Conservation (phyloP, 2,329 filamentous ascomycete genomes). For the Phyllosticta citribraziliensis region DNA sequence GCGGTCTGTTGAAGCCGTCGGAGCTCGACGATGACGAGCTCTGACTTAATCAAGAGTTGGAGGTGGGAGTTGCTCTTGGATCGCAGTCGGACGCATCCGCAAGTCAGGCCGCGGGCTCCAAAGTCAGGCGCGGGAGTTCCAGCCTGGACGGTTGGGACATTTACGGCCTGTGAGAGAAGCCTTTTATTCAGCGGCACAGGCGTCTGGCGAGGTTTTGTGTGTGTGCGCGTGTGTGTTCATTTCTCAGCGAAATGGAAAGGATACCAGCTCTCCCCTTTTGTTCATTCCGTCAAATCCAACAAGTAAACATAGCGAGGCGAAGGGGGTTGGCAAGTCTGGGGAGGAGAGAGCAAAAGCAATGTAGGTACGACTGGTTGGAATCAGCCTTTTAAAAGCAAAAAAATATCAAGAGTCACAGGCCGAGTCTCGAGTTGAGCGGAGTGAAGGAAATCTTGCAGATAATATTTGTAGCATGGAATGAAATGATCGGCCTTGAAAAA, state of each 20-base stretch:
- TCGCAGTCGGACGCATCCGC: conserved; percentile 24
- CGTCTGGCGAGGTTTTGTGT: neutral
- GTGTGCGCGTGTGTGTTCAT: neutral
- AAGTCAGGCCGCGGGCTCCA: neutral
- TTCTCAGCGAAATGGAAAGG: conserved; percentile 8
- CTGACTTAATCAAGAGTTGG: conserved; percentile 56
- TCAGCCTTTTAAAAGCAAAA: neutral
- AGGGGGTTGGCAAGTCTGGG: neutral
- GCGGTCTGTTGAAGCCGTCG: conserved; percentile 92
- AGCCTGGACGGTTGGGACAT: conserved; percentile 55
- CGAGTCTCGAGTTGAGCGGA: neutral
- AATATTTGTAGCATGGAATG: neutral
- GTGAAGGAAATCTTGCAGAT: neutral
- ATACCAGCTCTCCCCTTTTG: conserved; percentile 11
- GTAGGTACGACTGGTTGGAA: neutral
- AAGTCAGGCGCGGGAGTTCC: conserved; percentile 9
- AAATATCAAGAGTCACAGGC: neutral
- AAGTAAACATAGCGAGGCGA: conserved; percentile 1
- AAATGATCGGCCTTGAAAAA: neutral
- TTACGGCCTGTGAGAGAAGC: conserved; percentile 44
- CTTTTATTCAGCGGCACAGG: neutral
- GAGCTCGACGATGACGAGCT: conserved; percentile 77
- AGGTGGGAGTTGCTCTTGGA: conserved; percentile 24
- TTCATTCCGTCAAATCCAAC: neutral
- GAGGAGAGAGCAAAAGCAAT: neutral